Conservation (phyloP, 164 flowering plant genomes). For the Berberis thunbergii region DNA sequence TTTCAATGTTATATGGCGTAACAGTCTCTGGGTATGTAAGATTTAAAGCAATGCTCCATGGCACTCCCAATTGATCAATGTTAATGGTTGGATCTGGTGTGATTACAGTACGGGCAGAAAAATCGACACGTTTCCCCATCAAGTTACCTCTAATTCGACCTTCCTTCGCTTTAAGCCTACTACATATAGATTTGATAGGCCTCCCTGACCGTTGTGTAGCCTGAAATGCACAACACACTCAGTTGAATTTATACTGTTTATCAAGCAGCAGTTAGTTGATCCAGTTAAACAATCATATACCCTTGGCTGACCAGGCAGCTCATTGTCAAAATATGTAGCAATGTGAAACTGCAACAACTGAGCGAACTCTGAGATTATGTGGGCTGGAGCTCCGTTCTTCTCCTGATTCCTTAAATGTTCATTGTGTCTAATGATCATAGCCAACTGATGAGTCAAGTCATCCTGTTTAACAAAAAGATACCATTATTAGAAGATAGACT, state of each 20-base stretch:
- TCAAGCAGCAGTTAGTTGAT: background rate
- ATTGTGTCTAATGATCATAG: constrained; percentile 92
- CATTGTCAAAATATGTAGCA: constrained; percentile 98
- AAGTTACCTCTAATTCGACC: constrained; percentile 97
- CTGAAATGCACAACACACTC: constrained; percentile 25
- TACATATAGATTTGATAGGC: constrained; percentile 95
- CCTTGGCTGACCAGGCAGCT: constrained; percentile 98
- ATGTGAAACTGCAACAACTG: constrained; percentile 93
- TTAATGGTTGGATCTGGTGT: constrained; percentile 97
- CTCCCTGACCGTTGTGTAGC: constrained; percentile 97
- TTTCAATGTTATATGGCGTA: constrained; percentile 97
- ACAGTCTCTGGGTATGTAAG: constrained; percentile 98
- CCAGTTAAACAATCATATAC: constrained; percentile 30
- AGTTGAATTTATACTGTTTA: background rate
- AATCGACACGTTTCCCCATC: constrained; percentile 99
- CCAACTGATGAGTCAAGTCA: constrained; percentile 94
- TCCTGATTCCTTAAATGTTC: constrained; percentile 90
- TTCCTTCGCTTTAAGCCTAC: constrained; percentile 97
- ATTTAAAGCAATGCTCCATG: constrained; percentile 99
- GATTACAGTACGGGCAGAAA: constrained; percentile 96
- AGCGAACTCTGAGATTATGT: constrained; percentile 92
- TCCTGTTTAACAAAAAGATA: constrained; percentile 44
- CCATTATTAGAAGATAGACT: background rate
- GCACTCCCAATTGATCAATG: constrained; percentile 94
- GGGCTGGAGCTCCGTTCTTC: constrained; percentile 97